These are phyloP conservation scores for Caryopteris hybrid DNA, from an alignment of 305 asterid species.

Conservation along the genomic window DNA sequence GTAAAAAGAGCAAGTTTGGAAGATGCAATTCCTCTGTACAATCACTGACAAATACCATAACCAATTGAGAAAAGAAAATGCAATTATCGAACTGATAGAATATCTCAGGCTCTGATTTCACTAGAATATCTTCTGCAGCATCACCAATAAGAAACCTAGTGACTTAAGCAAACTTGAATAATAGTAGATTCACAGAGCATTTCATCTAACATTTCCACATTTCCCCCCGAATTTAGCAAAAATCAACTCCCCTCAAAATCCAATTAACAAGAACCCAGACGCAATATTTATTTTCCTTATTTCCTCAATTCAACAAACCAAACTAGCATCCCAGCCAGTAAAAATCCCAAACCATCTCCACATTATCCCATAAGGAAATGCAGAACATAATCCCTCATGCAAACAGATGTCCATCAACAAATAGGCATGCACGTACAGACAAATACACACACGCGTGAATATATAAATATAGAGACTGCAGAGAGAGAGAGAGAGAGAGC, in stretches of 20 bases:
- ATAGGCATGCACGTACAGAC: slow-evolving; percentile 16
- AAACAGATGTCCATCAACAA: slow-evolving; percentile 13
- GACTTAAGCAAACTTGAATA: not conserved
- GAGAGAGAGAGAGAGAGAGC: not conserved
- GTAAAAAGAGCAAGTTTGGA: not conserved
- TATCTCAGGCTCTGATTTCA: not conserved
- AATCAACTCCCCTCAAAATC: not conserved
- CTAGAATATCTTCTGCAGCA: not conserved
- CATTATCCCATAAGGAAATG: slow-evolving; percentile 10
- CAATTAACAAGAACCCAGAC: slow-evolving; percentile 1
- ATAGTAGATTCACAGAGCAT: not conserved
- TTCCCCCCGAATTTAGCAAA: slow-evolving; percentile 10
- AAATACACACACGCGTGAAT: not conserved
- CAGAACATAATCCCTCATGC: slow-evolving; percentile 18
- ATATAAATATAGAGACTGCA: not conserved
- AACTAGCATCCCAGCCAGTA: not conserved
- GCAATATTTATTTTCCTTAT: not conserved
- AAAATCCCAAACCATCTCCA: slow-evolving; percentile 9
- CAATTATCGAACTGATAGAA: not conserved
- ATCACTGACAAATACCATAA: not conserved
- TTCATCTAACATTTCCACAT: not conserved
- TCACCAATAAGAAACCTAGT: not conserved
- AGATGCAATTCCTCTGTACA: not conserved
- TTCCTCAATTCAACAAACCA: slow-evolving; percentile 4
- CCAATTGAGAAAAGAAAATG: not conserved